A percentile compares a stretch with the other conserved stretches of the same genome.
Conservation (phyloP, 768 basidiomycete genomes). For the Lentinula aciculospora region DNA sequence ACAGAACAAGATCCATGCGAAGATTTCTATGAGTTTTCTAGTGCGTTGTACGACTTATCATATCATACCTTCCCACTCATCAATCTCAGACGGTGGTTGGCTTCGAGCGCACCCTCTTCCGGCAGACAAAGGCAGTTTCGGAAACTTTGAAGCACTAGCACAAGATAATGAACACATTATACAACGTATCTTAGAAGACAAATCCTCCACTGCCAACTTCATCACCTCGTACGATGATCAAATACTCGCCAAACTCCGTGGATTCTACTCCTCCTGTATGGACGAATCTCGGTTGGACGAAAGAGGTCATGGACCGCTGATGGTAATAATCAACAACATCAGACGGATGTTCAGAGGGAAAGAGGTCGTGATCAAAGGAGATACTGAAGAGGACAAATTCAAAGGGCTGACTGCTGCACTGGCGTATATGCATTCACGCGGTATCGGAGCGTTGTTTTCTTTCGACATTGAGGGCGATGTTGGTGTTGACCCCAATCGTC, state of each 20-base stretch:
- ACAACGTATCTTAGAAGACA: constrained; percentile 59
- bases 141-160: constrained; percentile 66
- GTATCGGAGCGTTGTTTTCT: constrained; percentile 71
- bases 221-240: constrained; percentile 41
- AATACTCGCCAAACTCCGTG: constrained; percentile 59
- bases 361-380: constrained; percentile 28
- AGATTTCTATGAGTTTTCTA: constrained; percentile 90
- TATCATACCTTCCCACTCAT: constrained; percentile 7
- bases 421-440: constrained; percentile 83
- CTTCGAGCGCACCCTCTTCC: constrained; percentile 77
- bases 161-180: constrained; percentile 76
- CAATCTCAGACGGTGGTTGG: constrained; percentile 83
- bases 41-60: constrained; percentile 41
- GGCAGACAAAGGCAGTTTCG: constrained; percentile 71
- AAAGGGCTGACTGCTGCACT: constrained; percentile 76
- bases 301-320: constrained; percentile 65
- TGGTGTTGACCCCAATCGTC: constrained; percentile 78
- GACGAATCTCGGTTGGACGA: constrained; percentile 74
- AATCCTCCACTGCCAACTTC: constrained; percentile 26
- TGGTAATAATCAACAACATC: constrained; percentile 59
- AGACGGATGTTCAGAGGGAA: constrained; percentile 54
- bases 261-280: constrained; percentile 78
- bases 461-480: constrained; percentile 87
- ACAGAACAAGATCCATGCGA: constrained; percentile 87
- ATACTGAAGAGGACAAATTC: constrained; percentile 22